Conservation (phyloP, 306 rosid species). For the Cicer pinnatifidum region DNA sequence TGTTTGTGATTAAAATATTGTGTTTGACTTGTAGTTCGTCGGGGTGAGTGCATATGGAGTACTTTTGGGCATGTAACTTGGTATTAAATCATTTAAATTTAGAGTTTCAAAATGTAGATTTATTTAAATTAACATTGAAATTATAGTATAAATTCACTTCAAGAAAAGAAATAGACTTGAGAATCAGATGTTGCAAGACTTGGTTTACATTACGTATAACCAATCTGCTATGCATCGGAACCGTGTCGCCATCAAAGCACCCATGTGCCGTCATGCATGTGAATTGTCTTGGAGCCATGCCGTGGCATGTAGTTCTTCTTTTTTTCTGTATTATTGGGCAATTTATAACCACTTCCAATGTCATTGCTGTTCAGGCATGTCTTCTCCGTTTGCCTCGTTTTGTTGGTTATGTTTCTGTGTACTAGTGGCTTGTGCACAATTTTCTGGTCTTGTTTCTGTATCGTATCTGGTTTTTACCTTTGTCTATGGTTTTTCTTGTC, state of each 20-base stretch:
- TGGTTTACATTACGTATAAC: no score
- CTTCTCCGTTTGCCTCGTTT: not conserved
- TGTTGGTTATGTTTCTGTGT: not conserved
- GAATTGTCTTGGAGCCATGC: not conserved
- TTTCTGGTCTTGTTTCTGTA: not conserved
- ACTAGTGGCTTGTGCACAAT: not conserved
- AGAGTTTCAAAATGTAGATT: no score
- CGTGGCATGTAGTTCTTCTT: not conserved
- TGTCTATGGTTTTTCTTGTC: not conserved
- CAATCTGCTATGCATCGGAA: not conserved
- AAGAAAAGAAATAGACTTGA: no score
- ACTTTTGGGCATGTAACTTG: no score
- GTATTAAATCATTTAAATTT: no score
- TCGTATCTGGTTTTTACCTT: not conserved
- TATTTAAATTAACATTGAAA: no score
- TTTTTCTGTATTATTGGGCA: not conserved
- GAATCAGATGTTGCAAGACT: no score
- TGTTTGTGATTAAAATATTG: no score
- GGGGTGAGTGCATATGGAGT: no score
- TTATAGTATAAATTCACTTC: no score
- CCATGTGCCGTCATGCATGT: not conserved
- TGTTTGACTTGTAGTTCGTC: no score
- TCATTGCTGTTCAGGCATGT: not conserved
- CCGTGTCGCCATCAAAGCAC: not conserved
- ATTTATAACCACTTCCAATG: not conserved